phyloP scores from a whole-genome alignment of 257 asterid genomes.

The Petunia secreta region DNA sequence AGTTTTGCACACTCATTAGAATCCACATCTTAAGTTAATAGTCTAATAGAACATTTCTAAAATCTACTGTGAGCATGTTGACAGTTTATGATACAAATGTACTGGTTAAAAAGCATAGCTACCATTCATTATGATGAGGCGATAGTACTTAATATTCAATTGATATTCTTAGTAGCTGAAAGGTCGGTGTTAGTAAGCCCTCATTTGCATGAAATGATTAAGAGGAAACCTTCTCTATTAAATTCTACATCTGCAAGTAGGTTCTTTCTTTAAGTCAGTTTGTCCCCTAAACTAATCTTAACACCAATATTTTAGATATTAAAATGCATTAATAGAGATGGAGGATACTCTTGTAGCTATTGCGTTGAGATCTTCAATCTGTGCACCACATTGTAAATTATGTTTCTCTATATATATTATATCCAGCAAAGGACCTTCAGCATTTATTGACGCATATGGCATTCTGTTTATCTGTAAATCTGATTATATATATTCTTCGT shows the following conservation, averaged over 20 bases:
- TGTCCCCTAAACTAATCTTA: neutral
- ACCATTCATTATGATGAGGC: neutral
- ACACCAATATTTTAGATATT: neutral
- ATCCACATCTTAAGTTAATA: neutral
- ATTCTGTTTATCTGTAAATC: neutral
- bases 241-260: neutral
- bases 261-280: neutral
- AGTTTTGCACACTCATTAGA: neutral
- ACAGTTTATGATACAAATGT: neutral
- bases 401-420: neutral
- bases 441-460: neutral
- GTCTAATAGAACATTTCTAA: neutral
- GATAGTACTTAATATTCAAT: slow-evolving; percentile 4
- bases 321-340: neutral
- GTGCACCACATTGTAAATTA: neutral
- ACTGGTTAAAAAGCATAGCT: neutral
- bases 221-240: neutral
- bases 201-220: neutral
- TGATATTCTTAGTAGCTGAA: neutral
- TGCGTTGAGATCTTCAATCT: slow-evolving; percentile 12
- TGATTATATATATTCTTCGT: neutral
- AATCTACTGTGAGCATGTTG: neutral
- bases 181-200: neutral
- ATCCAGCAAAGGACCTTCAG: slow-evolving; percentile 12
- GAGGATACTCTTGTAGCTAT: neutral